A percentile compares a stretch with the other conserved stretches of the same genome.
phyloP scores from a whole-genome alignment of 768 basidiomycete genomes.

The Tricholoma saponaceum region DNA sequence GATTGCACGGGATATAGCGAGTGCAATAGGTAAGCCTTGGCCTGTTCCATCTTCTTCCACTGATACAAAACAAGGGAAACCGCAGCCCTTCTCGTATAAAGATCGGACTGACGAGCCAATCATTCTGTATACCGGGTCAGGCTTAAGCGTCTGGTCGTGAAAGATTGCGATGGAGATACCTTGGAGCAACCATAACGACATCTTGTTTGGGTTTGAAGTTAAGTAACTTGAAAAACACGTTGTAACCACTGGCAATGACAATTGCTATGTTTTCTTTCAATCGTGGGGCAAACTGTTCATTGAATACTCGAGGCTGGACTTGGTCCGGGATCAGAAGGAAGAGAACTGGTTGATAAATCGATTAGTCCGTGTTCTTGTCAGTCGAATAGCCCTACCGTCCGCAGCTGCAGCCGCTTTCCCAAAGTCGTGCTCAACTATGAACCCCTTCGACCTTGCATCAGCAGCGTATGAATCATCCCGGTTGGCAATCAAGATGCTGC shows the following conservation, averaged over 20 bases:
- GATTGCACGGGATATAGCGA: constrained; percentile 54
- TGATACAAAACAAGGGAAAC: constrained; percentile 64
- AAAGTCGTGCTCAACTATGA: constrained; percentile 55
- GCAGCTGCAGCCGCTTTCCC: constrained; percentile 50
- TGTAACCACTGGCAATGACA: constrained; percentile 63
- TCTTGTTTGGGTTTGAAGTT: constrained; percentile 50
- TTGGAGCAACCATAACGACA: constrained; percentile 65
- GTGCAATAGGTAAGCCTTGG: constrained; percentile 37
- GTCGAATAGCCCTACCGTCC: constrained; percentile 37
- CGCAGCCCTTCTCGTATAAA: constrained; percentile 53
- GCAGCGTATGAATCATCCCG: constrained; percentile 54
- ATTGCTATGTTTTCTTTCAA: constrained; percentile 46
- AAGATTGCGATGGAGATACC: constrained; percentile 26
- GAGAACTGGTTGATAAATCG: constrained; percentile 32
- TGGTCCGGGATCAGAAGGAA: constrained; percentile 65
- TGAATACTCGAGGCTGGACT: constrained; percentile 61
- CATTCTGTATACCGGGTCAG: constrained; percentile 37
- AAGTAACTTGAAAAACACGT: constrained; percentile 58
- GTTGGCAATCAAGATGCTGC: constrained; percentile 57
- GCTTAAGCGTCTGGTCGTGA: background rate
- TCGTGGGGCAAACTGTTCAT: constrained; percentile 44
- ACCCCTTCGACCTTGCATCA: constrained; percentile 52
- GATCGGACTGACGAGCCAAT: constrained; percentile 64
- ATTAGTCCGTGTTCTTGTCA: background rate
- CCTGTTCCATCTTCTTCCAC: constrained; percentile 60